Conservation (phyloP, 139 green algal species). For the Chara braunii region DNA sequence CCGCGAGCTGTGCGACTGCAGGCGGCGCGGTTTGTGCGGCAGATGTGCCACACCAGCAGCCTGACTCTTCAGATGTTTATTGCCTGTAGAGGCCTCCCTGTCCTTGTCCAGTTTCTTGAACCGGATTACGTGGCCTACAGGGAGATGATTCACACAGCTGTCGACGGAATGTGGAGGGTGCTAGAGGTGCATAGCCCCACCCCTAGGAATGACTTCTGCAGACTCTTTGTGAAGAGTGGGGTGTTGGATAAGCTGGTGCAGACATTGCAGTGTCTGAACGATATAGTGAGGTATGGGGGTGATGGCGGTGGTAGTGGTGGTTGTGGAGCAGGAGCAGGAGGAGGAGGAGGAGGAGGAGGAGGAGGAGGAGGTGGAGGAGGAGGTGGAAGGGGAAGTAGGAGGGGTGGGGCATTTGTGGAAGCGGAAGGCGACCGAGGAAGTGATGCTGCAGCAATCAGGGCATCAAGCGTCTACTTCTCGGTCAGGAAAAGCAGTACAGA, state of each 20-base stretch:
- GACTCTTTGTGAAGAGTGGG: conserved; percentile 51
- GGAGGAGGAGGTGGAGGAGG: too few species aligned
- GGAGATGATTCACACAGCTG: conserved; percentile 28
- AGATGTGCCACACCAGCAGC: conserved; percentile 50
- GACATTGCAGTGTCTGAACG: conserved; percentile 9
- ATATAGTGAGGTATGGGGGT: too few species aligned
- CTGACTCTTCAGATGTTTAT: conserved; percentile 62
- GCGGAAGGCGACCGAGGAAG: too few species aligned
- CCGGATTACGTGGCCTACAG: conserved; percentile 25
- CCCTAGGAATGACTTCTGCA: conserved; percentile 56
- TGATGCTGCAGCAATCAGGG: too few species aligned
- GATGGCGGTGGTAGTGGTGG: too few species aligned
- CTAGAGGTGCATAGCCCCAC: conserved; percentile 46
- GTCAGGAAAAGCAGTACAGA: too few species aligned
- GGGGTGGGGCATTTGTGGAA: too few species aligned
- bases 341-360: too few species aligned
- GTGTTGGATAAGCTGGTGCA: conserved; percentile 50
- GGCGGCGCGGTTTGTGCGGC: conserved; percentile 56
- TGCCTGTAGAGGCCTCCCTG: conserved; percentile 54
- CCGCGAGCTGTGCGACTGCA: conserved; percentile 37
- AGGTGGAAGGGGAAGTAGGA: too few species aligned
- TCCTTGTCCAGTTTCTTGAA: conserved; percentile 49
- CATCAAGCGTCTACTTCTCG: too few species aligned
- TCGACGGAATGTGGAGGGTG: conserved; percentile 50
- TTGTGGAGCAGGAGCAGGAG: too few species aligned